These are phyloP conservation scores for Verticillium nubilum DNA, from an alignment of 2,329 filamentous ascomycete genomes.

Conservation along the genomic window DNA sequence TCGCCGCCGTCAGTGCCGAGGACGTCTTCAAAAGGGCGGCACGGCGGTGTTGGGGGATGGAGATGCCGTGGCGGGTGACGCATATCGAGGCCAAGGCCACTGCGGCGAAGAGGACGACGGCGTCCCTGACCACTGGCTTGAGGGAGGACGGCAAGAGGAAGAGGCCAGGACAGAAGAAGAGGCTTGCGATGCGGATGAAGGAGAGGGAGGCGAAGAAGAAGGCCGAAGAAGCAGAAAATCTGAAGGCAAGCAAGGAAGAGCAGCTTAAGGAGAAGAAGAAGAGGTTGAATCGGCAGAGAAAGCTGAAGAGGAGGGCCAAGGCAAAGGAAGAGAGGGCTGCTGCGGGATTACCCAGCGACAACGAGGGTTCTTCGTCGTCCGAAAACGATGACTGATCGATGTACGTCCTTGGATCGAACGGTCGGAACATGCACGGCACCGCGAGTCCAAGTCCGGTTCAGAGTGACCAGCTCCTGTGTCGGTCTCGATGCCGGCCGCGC, in stretches of 20 bases:
- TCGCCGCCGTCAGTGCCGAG: constrained; percentile 46
- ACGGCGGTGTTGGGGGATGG: constrained; percentile 48
- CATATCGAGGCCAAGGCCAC: constrained; percentile 31
- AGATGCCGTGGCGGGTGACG: constrained; percentile 55
- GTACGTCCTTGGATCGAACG: neutral
- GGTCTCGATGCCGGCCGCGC: too few relatives aligned
- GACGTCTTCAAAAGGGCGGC: constrained; percentile 39
- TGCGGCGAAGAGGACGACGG: neutral
- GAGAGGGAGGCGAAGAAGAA: constrained; percentile 35
- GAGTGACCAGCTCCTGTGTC: too few relatives aligned
- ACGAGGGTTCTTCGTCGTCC: neutral
- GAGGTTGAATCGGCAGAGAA: constrained; percentile 54
- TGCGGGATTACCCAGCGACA: neutral
- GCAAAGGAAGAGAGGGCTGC: constrained; percentile 45
- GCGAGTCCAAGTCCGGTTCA: too few relatives aligned
- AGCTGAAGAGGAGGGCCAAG: constrained; percentile 53
- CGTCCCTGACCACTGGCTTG: neutral
- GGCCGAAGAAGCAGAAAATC: constrained; percentile 30
- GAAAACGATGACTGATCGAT: neutral
- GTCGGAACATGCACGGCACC: neutral
- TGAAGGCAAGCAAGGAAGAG: constrained; percentile 45
- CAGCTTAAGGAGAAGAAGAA: constrained; percentile 57
- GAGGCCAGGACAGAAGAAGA: constrained; percentile 53
- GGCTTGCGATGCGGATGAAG: constrained; percentile 44
- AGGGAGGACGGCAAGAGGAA: constrained; percentile 28